Percentiles rank a stretch among this genome's conserved stretches.
phyloP scores from a whole-genome alignment of 2,329 filamentous ascomycete genomes.

The Endoconidiophora polonica region DNA sequence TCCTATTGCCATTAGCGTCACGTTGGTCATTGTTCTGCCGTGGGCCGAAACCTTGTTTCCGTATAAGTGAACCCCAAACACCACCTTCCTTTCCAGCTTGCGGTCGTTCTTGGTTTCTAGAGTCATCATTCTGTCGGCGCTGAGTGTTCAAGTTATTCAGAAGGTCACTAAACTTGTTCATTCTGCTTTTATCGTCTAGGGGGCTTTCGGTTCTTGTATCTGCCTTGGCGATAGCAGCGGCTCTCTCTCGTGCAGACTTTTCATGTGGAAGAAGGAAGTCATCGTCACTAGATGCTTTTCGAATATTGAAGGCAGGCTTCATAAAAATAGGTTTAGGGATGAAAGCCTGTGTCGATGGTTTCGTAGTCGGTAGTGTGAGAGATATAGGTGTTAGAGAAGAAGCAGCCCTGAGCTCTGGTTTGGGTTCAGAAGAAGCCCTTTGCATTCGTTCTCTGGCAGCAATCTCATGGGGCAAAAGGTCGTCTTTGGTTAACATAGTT shows the following conservation, averaged over 20 bases:
- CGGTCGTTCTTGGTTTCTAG: neutral
- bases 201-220: neutral
- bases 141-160: constrained; percentile 3
- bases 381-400: neutral
- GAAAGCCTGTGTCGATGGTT: neutral
- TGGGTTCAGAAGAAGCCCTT: neutral
- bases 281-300: neutral
- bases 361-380: neutral
- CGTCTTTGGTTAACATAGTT: neutral
- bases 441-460: neutral
- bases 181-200: constrained; percentile 1
- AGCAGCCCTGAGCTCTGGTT: neutral
- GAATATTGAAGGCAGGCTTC: constrained; percentile 7
- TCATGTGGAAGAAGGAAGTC: constrained; percentile 10
- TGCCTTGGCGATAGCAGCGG: neutral
- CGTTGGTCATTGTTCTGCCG: constrained; percentile 1
- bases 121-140: constrained; percentile 5
- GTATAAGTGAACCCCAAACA: constrained; percentile 8
- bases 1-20: neutral
- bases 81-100: constrained; percentile 1
- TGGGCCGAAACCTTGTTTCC: neutral
- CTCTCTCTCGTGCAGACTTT: neutral
- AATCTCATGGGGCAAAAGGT: constrained; percentile 1
- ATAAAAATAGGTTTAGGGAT: neutral
- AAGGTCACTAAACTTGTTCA: constrained; percentile 8